These are phyloP conservation scores for Aspergillus clavatus DNA, from an alignment of 2,329 filamentous ascomycete genomes.

Conservation along the genomic window DNA sequence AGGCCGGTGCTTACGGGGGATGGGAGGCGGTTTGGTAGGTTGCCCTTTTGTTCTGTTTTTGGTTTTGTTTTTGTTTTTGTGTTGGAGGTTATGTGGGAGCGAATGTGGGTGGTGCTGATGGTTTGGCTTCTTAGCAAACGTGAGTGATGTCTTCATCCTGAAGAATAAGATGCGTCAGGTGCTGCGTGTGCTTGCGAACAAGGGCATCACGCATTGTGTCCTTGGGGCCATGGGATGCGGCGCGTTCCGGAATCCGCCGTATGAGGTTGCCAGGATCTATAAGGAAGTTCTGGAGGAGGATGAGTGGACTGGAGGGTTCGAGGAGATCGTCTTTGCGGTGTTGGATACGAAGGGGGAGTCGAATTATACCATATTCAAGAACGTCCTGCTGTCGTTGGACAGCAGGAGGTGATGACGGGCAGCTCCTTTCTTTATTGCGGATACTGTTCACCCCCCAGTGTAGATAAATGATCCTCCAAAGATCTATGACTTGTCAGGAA, in stretches of 20 bases:
- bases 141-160: slow-evolving; percentile 44
- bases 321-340: slow-evolving; percentile 58
- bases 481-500: slow-evolving; percentile 3
- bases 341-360: slow-evolving; percentile 31
- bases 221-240: slow-evolving; percentile 63
- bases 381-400: not conserved
- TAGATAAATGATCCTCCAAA: too few relatives aligned
- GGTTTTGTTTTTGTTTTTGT: too few relatives aligned
- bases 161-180: slow-evolving; percentile 55
- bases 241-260: slow-evolving; percentile 54
- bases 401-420: not conserved
- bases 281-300: slow-evolving; percentile 51
- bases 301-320: slow-evolving; percentile 57
- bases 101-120: not conserved
- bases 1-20: slow-evolving; percentile 28
- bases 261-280: slow-evolving; percentile 55
- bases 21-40: slow-evolving; percentile 9
- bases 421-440: too few relatives aligned
- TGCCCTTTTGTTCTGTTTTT: not conserved
- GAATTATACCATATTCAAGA: slow-evolving; percentile 15
- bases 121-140: slow-evolving; percentile 4
- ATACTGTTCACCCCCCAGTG: too few relatives aligned
- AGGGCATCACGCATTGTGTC: slow-evolving; percentile 38
- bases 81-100: too few relatives aligned
- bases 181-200: slow-evolving; percentile 49